Evolutionary conservation across 1,284 basidiomycete species (phyloP), one percentile per base, ranked within the genome.

Genomic region (Pseudozyma thailandica): DNA sequence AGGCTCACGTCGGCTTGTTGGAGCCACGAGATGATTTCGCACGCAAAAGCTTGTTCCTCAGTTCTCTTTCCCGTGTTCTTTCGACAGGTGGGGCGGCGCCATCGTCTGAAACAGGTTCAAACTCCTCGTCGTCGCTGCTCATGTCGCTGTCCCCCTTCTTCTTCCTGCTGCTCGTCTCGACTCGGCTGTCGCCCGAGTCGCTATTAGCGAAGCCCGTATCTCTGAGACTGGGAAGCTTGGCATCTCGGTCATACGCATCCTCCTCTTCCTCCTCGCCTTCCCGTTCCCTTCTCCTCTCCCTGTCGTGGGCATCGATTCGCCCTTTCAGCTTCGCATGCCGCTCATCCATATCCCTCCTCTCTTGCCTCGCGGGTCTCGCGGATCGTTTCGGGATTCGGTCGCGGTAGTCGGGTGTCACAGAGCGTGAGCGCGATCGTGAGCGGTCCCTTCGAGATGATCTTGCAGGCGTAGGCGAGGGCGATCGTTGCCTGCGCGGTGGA

Each of bases 371-470:
- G 8, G 27, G 31, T n/a, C 13, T 33, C 23, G 31, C 6, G 20
- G 16, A 16, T 18, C 43, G 31, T 16, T 20, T 8, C 18, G 37
- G 37, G 37, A 15, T 35, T 48, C 42, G 42, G 15, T 28, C 42
- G 15, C 65, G 66, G 31, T 72, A 72, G 46, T 72, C 70, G 4
- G 69, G 69, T 3, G 69, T 72, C 9, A 66, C 50, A 0, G 69
- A 72, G 37, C 51, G 64, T 13, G 48, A 55, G 4, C 52, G 48
- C 13, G 56, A 47, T 2, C 30, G 51, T 13, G 62, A 45, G 12
- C 50, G 50, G 30, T 20, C 38, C 9, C 54, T 44, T 8, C 50
- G 45, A 21, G 38, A 13, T 46, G 31, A 18, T 23, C 28, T 30
- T 42, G 45, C 6, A 30, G 46, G 57, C 30, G 42, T 52, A 16